Conservation (phyloP, 352 stramenopile species). For the Globisporangium paroecandrum region DNA sequence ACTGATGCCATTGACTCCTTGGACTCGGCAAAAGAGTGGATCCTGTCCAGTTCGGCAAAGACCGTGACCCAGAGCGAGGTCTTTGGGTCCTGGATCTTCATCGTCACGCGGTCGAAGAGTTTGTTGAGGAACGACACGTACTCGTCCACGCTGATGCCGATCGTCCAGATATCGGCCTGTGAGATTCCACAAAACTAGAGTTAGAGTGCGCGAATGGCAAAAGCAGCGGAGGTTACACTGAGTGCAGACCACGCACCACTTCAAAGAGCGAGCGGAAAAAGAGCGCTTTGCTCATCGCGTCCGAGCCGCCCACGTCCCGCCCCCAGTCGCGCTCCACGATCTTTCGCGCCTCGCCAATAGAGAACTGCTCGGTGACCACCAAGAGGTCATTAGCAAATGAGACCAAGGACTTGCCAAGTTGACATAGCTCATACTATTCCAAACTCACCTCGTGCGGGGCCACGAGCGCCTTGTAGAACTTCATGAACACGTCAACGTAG, state of each 20-base stretch:
- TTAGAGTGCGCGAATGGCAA: background rate
- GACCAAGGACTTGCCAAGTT: background rate
- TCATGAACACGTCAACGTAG: constrained; percentile 79
- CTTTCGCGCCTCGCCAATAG: constrained; percentile 56
- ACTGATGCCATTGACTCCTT: constrained; percentile 19
- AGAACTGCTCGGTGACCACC: constrained; percentile 32
- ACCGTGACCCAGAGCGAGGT: constrained; percentile 65
- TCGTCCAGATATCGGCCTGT: constrained; percentile 76
- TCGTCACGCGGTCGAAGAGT: constrained; percentile 75
- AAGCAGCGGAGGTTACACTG: background rate
- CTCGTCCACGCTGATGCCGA: constrained; percentile 54
- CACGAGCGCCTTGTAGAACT: constrained; percentile 80
- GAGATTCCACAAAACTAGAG: background rate
- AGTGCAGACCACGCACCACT: constrained; percentile 33
- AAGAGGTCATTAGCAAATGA: background rate
- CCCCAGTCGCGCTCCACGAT: constrained; percentile 81
- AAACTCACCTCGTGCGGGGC: constrained; percentile 40
- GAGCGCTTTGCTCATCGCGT: constrained; percentile 54
- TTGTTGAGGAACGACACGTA: constrained; percentile 73
- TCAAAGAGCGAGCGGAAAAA: constrained; percentile 74
- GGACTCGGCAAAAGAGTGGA: constrained; percentile 59
- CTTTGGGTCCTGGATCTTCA: constrained; percentile 66
- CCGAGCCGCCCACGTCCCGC: constrained; percentile 39
- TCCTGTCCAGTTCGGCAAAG: constrained; percentile 68
- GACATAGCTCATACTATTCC: background rate